These are phyloP conservation scores for Eucalyptus pauciflora DNA, from an alignment of 345 rosid species.

Conservation along the genomic window DNA sequence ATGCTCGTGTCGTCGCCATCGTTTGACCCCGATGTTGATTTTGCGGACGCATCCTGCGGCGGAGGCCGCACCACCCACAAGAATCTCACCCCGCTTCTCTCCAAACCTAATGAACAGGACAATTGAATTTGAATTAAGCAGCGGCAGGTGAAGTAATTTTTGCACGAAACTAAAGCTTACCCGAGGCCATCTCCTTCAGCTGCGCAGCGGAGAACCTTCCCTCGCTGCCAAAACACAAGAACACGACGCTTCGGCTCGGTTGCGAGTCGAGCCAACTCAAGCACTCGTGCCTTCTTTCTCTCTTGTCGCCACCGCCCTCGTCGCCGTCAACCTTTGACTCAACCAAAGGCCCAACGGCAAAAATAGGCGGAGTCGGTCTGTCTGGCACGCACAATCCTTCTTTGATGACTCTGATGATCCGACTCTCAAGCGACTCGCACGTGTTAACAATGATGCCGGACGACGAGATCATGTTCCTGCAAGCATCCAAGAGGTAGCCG, in stretches of 20 bases:
- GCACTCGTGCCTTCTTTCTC: background rate
- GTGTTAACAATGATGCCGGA: background rate
- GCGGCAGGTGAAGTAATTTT: background rate
- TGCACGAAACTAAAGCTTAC: background rate
- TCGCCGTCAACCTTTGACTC: background rate
- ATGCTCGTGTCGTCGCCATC: background rate
- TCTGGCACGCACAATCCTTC: background rate
- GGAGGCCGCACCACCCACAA: background rate
- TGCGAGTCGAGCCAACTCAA: background rate
- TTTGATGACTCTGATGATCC: background rate
- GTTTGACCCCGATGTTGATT: background rate
- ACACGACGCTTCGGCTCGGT: background rate
- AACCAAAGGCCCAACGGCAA: background rate
- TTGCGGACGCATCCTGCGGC: background rate
- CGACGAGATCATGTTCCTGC: background rate
- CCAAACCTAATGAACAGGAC: background rate
- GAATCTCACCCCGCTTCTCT: background rate
- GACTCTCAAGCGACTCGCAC: background rate
- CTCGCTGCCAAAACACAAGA: background rate
- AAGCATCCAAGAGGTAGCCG: background rate
- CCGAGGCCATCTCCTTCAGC: background rate
- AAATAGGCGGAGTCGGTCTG: background rate
- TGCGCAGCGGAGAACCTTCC: background rate
- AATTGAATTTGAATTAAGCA: background rate
- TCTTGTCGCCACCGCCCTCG: background rate